Conservation (phyloP, 2,329 filamentous ascomycete genomes). For the Claviceps arundinis region DNA sequence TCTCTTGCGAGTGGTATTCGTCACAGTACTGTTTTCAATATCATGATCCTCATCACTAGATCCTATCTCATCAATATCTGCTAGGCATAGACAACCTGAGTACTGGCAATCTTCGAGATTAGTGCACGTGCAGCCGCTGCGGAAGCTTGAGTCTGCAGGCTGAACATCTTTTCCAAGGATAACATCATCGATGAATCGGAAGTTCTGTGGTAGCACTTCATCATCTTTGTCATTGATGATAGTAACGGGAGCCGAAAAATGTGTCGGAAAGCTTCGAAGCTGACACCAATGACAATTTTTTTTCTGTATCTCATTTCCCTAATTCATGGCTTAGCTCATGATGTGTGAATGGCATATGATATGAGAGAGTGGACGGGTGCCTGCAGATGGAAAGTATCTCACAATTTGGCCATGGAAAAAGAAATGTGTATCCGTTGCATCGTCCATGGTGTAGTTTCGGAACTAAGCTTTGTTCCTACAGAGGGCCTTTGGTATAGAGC, state of each 20-base stretch:
- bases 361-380: not conserved
- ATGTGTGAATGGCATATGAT: not conserved
- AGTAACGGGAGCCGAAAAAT: conserved; percentile 38
- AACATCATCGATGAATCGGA: conserved; percentile 54
- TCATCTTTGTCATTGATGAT: conserved; percentile 51
- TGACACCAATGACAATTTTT: conserved; percentile 48
- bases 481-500: too few species aligned
- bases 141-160: conserved; percentile 46
- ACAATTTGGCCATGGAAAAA: conserved; percentile 31
- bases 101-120: conserved; percentile 54
- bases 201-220: conserved; percentile 44
- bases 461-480: not conserved
- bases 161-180: conserved; percentile 47
- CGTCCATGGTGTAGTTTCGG: conserved; percentile 26
- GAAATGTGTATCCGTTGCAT: conserved; percentile 33
- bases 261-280: conserved; percentile 38
- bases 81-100: conserved; percentile 55
- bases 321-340: not conserved
- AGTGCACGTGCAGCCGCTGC: conserved; percentile 55
- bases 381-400: not conserved
- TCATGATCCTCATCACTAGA: conserved; percentile 19
- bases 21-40: conserved; percentile 15
- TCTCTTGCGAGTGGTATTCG: conserved; percentile 13
- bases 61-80: conserved; percentile 32
- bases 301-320: conserved; percentile 26